A percentile compares a stretch with the other conserved stretches of the same genome.
Conservation (phyloP, 2,329 filamentous ascomycete species). For the Paracoccidioides brasiliensis region DNA sequence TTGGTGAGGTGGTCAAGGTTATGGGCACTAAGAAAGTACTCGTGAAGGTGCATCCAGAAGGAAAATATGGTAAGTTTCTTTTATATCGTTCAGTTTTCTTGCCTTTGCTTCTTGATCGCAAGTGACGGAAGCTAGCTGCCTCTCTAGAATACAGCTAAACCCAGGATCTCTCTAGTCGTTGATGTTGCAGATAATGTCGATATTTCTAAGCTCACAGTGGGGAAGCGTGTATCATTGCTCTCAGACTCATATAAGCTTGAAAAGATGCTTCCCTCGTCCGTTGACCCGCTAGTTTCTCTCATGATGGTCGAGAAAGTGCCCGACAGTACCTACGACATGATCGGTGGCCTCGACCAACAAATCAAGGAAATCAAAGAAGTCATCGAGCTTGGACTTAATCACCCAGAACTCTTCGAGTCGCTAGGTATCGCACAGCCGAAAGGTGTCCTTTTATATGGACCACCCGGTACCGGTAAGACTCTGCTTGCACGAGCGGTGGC, state of each 20-base stretch:
- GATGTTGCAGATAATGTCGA: slow-evolving; percentile 92
- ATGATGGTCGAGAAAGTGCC: slow-evolving; percentile 99
- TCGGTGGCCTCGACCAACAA: slow-evolving; percentile 94
- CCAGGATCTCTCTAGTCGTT: slow-evolving; percentile 59
- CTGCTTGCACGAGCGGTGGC: slow-evolving; percentile 88
- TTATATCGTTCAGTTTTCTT: neutral
- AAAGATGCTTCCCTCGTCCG: slow-evolving; percentile 94
- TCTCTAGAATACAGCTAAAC: slow-evolving; percentile 60
- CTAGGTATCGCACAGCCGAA: slow-evolving; percentile 97
- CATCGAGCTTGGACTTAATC: slow-evolving; percentile 95
- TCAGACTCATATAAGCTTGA: slow-evolving; percentile 98
- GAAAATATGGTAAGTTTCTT: slow-evolving; percentile 81
- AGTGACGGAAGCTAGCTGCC: neutral
- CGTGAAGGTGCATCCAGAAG: slow-evolving; percentile 97
- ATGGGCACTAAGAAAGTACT: slow-evolving; percentile 99
- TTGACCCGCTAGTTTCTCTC: slow-evolving; percentile 93
- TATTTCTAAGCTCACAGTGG: slow-evolving; percentile 86
- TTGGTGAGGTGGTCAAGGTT: slow-evolving; percentile 98
- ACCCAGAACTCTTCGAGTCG: slow-evolving; percentile 98
- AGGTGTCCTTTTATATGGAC: slow-evolving; percentile 90
- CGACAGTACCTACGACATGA: slow-evolving; percentile 99
- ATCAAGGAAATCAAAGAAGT: slow-evolving; percentile 99
- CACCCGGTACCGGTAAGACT: slow-evolving; percentile 94
- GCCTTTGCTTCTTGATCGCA: neutral
- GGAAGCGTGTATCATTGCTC: slow-evolving; percentile 91